Evolutionary conservation across 2,329 filamentous ascomycete genomes (phyloP).

Genomic region (Chaetomiaceae sp.): DNA sequence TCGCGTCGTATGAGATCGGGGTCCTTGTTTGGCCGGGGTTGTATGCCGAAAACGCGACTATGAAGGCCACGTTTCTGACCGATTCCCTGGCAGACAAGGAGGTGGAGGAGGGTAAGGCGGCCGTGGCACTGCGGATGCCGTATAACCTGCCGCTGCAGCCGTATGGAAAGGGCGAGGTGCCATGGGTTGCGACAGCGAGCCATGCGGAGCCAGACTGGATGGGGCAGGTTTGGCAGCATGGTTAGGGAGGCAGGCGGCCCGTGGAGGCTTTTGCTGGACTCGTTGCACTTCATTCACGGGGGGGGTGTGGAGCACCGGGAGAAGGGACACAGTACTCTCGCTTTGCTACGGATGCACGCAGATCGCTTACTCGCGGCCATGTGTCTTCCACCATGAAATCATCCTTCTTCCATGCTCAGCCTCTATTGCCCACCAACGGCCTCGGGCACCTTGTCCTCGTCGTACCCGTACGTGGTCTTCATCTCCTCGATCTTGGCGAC

Average conservation of each 20-base stretch:
- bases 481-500: constrained; percentile 66
- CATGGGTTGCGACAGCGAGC: constrained; percentile 67
- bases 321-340: constrained; percentile 5
- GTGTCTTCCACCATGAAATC: background rate
- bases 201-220: constrained; percentile 61
- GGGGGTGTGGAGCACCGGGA: too few species aligned
- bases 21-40: constrained; percentile 75
- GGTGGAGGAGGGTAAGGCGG: constrained; percentile 26
- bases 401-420: background rate
- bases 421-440: constrained; percentile 38
- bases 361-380: background rate
- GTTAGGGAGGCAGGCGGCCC: background rate
- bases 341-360: constrained; percentile 7
- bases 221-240: constrained; percentile 39
- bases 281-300: too few species aligned
- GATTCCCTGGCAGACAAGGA: constrained; percentile 40
- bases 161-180: constrained; percentile 60
- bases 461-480: constrained; percentile 65
- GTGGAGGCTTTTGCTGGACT: background rate
- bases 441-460: constrained; percentile 61
- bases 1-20: constrained; percentile 80
- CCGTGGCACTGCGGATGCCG: constrained; percentile 73
- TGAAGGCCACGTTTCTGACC: constrained; percentile 64
- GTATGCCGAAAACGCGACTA: constrained; percentile 46
- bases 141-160: constrained; percentile 70